A percentile compares a stretch with the other conserved stretches of the same genome.
These are phyloP conservation scores for Pistacia atlantica DNA, from an alignment of 345 rosid genomes.

Conservation along the genomic window DNA sequence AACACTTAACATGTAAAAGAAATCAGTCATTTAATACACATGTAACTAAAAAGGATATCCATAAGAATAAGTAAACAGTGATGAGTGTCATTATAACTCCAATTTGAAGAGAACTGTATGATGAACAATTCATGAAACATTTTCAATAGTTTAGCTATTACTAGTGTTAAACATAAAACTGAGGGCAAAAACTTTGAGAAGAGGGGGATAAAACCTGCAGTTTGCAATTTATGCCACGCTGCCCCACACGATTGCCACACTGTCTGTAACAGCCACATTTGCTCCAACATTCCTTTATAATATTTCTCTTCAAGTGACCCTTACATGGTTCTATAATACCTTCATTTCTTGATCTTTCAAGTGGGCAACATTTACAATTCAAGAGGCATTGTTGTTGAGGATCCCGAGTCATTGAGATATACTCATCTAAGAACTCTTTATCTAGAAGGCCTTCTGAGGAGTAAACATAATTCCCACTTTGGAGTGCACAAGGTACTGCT, in stretches of 20 bases:
- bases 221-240: constrained; percentile 73
- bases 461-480: constrained; percentile 53
- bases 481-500: constrained; percentile 47
- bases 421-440: constrained; percentile 63
- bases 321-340: constrained; percentile 67
- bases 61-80: not conserved
- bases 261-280: constrained; percentile 78
- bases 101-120: not conserved
- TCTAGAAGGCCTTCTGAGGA: constrained; percentile 55
- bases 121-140: not conserved
- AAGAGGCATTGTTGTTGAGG: constrained; percentile 50
- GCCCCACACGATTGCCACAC: constrained; percentile 92
- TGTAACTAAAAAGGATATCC: not conserved
- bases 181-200: constrained; percentile 1
- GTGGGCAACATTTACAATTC: constrained; percentile 69
- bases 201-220: constrained; percentile 59
- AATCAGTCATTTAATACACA: constrained; percentile 5
- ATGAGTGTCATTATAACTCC: not conserved
- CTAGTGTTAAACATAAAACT: not conserved
- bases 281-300: constrained; percentile 86
- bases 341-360: constrained; percentile 60
- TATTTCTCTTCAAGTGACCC: constrained; percentile 80
- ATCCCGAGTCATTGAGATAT: constrained; percentile 58
- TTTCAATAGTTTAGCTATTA: not conserved
- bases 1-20: constrained; percentile 52